Percentiles rank a stretch among this genome's conserved stretches.
These are phyloP conservation scores for Brassica hybrid DNA, from an alignment of 441 rosid genomes.

Conservation along the genomic window DNA sequence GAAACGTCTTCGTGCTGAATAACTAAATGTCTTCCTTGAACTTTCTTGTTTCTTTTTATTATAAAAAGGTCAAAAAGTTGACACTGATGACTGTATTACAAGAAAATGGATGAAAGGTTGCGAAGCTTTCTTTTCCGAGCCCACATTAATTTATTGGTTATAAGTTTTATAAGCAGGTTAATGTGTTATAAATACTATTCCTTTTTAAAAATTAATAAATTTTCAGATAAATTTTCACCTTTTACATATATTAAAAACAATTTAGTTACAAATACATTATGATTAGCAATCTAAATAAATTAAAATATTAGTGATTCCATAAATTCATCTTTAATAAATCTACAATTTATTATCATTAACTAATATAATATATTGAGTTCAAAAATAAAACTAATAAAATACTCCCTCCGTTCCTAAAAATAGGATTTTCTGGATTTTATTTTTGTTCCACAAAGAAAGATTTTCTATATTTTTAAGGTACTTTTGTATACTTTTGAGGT, in stretches of 20 bases:
- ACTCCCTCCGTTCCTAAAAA: no score
- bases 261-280: no score
- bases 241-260: not conserved
- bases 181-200: not conserved
- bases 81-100: not conserved
- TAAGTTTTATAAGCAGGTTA: not conserved
- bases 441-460: no score
- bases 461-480: no score
- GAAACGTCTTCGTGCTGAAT: not conserved
- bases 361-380: no score
- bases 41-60: not conserved
- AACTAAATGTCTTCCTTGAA: not conserved
- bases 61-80: not conserved
- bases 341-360: not conserved
- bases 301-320: not conserved
- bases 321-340: not conserved
- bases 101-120: not conserved
- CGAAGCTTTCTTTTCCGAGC: not conserved
- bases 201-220: no score
- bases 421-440: no score
- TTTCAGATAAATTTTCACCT: not conserved
- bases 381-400: no score
- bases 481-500: no score
- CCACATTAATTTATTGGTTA: not conserved
- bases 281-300: not conserved